phyloP scores from a whole-genome alignment of 352 stramenopile species.

The Globisporangium apiculatum region DNA sequence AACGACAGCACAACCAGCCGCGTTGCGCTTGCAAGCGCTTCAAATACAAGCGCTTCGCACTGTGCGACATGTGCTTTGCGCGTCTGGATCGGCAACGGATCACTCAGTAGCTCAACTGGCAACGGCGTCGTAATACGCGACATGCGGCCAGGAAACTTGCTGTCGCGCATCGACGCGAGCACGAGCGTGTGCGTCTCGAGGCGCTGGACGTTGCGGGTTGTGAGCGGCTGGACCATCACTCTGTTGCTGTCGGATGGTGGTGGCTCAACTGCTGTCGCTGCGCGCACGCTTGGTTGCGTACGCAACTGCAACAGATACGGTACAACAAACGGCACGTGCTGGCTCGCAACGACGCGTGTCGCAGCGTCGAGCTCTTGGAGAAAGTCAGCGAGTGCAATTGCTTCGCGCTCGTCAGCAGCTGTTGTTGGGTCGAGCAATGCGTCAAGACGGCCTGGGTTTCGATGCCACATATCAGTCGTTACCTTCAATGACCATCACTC shows the following conservation, averaged over 20 bases:
- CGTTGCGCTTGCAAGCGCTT: conserved; percentile 27
- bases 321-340: conserved; percentile 55
- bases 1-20: conserved; percentile 49
- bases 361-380: conserved; percentile 52
- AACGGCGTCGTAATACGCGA: conserved; percentile 60
- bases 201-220: conserved; percentile 27
- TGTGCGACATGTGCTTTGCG: conserved; percentile 40
- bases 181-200: conserved; percentile 30
- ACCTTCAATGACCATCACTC: neutral
- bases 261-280: too few relatives aligned
- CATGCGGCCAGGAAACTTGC: conserved; percentile 70
- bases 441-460: conserved; percentile 22
- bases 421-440: conserved; percentile 40
- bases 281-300: conserved; percentile 13
- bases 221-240: conserved; percentile 48
- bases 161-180: conserved; percentile 68
- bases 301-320: conserved; percentile 66
- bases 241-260: conserved; percentile 1
- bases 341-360: conserved; percentile 48
- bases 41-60: conserved; percentile 38
- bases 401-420: conserved; percentile 39
- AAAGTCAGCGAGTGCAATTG: conserved; percentile 59
- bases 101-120: conserved; percentile 39
- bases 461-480: neutral
- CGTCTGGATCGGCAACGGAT: conserved; percentile 49